Conservation (phyloP, 148 eudicot species). For the Nepenthes gracilis region DNA sequence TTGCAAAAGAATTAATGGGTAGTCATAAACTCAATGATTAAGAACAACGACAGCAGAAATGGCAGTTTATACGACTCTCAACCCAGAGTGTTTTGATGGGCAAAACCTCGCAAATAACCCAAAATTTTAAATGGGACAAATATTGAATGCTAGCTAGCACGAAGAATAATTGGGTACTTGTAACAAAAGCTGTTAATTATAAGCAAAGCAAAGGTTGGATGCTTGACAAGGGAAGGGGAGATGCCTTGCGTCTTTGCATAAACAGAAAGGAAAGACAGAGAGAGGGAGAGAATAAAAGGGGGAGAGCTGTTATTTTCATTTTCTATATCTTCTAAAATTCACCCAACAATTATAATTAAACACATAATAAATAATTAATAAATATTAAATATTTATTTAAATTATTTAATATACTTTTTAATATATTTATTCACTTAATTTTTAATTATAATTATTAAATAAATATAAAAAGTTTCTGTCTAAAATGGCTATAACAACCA, state of each 20-base stretch:
- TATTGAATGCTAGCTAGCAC: not conserved
- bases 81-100: conserved; percentile 8
- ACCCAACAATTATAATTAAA: too few species aligned
- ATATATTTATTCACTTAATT: too few species aligned
- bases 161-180: not conserved
- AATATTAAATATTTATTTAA: too few species aligned
- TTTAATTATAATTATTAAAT: too few species aligned
- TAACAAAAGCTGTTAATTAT: conserved; percentile 42
- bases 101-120: conserved; percentile 31
- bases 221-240: conserved; percentile 39
- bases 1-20: too few species aligned
- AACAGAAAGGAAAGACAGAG: conserved; percentile 1
- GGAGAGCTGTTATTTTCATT: too few species aligned
- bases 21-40: too few species aligned
- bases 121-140: conserved; percentile 25
- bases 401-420: too few species aligned
- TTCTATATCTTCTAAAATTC: too few species aligned
- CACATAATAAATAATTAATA: too few species aligned
- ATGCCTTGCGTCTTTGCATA: conserved; percentile 42
- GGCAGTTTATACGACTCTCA: not conserved
- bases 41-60: conserved; percentile 3
- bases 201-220: conserved; percentile 71
- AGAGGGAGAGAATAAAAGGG: not conserved
- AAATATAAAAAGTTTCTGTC: too few species aligned
- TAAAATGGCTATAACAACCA: too few species aligned